A percentile compares a stretch with the other conserved stretches of the same genome.
Evolutionary conservation across 2,329 filamentous ascomycete genomes (phyloP).

Genomic region (Cadophora luteo-olivacea): DNA sequence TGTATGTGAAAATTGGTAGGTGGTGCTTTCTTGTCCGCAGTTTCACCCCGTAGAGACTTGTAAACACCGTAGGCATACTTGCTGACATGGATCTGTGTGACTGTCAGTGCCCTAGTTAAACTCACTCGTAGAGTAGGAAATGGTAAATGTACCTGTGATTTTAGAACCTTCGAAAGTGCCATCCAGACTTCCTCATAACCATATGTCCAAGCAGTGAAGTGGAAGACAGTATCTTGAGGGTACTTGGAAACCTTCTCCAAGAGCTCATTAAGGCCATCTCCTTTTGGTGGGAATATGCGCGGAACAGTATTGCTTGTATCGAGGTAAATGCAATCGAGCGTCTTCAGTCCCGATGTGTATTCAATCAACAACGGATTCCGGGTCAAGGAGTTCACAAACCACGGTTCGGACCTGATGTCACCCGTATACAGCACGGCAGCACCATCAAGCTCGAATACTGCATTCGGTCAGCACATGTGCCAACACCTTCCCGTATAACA

Average conservation of each 20-base stretch:
- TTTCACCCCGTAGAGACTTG: slow-evolving; percentile 59
- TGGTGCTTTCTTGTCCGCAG: slow-evolving; percentile 49
- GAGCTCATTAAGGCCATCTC: slow-evolving; percentile 77
- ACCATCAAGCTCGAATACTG: slow-evolving; percentile 73
- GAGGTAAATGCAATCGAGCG: slow-evolving; percentile 82
- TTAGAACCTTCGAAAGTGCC: slow-evolving; percentile 73
- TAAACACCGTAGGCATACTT: slow-evolving; percentile 81
- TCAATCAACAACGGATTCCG: slow-evolving; percentile 77
- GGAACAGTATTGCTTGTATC: slow-evolving; percentile 77
- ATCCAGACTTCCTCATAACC: slow-evolving; percentile 94
- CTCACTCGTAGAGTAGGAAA: background rate
- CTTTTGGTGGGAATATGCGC: slow-evolving; percentile 64
- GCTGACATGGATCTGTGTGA: slow-evolving; percentile 77
- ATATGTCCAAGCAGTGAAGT: slow-evolving; percentile 90
- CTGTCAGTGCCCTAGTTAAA: slow-evolving; percentile 23
- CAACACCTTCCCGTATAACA: slow-evolving; percentile 35
- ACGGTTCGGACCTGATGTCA: slow-evolving; percentile 84
- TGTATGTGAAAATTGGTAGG: slow-evolving; percentile 49
- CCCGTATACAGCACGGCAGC: slow-evolving; percentile 87
- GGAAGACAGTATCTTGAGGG: slow-evolving; percentile 77
- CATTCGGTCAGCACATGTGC: background rate
- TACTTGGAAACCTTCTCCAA: slow-evolving; percentile 72
- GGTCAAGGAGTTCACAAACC: slow-evolving; percentile 79
- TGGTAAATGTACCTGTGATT: slow-evolving; percentile 58
- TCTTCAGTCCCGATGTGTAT: slow-evolving; percentile 70